phyloP scores from a whole-genome alignment of 495 filamentous ascomycete genomes.

The Penicillium maclennaniae region DNA sequence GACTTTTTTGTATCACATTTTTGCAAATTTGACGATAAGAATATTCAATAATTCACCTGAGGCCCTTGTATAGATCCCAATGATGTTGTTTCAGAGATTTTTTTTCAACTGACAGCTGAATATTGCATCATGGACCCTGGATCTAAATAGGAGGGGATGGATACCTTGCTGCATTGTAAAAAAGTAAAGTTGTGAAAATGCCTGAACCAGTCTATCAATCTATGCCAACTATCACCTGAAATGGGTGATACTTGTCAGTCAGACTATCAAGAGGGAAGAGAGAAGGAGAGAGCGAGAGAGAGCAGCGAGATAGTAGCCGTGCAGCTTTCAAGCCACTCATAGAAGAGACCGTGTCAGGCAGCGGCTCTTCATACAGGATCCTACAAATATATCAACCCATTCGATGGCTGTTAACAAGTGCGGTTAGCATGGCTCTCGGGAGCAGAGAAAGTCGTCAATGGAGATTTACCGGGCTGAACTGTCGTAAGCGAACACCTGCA shows the following conservation, averaged over 20 bases:
- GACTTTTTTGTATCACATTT: no score
- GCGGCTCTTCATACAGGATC: not conserved
- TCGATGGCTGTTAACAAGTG: slow-evolving; percentile 34
- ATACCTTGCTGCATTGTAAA: no score
- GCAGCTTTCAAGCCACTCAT: not conserved
- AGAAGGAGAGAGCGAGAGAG: no score
- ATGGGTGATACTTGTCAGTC: not conserved
- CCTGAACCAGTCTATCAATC: not conserved
- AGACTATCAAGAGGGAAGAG: not conserved
- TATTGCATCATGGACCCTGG: no score
- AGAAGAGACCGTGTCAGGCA: not conserved
- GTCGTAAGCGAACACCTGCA: slow-evolving; percentile 72
- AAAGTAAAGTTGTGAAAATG: no score
- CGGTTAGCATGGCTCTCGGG: slow-evolving; percentile 9
- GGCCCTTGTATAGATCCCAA: no score
- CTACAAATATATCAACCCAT: slow-evolving; percentile 47
- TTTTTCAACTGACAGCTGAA: no score
- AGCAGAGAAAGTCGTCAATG: not conserved
- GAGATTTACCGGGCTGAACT: slow-evolving; percentile 70
- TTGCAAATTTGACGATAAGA: no score
- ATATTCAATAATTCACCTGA: no score
- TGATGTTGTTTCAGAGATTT: no score
- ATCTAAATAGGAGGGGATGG: no score
- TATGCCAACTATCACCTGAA: not conserved
- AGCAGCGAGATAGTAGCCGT: not conserved